Conservation (phyloP, 2,329 filamentous ascomycete genomes). For the Arthrobotrys megalospora region DNA sequence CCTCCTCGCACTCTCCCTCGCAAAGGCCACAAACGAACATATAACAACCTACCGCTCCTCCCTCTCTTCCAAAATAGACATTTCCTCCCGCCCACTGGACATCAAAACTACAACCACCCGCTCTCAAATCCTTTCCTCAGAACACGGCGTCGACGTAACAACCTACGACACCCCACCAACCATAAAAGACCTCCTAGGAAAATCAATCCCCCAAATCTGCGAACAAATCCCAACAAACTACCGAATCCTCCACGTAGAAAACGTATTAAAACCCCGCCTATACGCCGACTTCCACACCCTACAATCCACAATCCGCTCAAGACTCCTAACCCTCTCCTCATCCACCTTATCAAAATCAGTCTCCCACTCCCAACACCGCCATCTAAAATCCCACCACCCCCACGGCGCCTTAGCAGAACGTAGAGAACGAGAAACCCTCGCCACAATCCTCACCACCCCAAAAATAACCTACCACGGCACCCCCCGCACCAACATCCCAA, state of each 20-base stretch:
- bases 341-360: constrained; percentile 60
- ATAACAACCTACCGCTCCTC: constrained; percentile 51
- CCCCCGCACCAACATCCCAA: constrained; percentile 66
- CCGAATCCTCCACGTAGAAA: constrained; percentile 68
- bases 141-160: constrained; percentile 60
- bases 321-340: constrained; percentile 62
- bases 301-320: constrained; percentile 64
- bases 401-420: constrained; percentile 22
- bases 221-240: constrained; percentile 65
- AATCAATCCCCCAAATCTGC: constrained; percentile 66
- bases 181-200: constrained; percentile 65
- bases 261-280: constrained; percentile 67
- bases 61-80: not conserved
- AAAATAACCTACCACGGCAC: constrained; percentile 69
- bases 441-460: constrained; percentile 67
- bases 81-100: not conserved
- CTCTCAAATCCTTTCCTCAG: constrained; percentile 31
- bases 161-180: constrained; percentile 62
- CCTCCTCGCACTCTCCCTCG: constrained; percentile 49
- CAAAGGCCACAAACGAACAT: constrained; percentile 43
- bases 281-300: constrained; percentile 65
- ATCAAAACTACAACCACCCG: constrained; percentile 30
- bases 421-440: constrained; percentile 65
- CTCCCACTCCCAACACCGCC: constrained; percentile 23
- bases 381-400: constrained; percentile 6